Evolutionary conservation across 2,329 filamentous ascomycete genomes (phyloP).

Genomic region (Aureobasidium namibiae): DNA sequence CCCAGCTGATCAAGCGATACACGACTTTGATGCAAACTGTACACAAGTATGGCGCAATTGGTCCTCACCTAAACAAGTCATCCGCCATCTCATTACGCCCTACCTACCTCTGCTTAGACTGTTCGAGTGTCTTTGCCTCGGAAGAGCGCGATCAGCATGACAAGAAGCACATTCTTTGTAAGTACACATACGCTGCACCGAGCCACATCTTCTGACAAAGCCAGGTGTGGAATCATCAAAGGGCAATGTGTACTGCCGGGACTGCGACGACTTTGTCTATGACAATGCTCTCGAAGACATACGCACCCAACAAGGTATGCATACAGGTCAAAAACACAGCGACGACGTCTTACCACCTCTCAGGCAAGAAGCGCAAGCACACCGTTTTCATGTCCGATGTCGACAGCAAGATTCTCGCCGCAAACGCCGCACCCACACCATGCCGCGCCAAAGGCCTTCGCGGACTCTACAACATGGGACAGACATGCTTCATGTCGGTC

Average conservation of each 20-base stretch:
- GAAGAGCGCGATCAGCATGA: slow-evolving; percentile 61
- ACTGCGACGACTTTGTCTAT: slow-evolving; percentile 76
- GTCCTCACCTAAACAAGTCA: slow-evolving; percentile 59
- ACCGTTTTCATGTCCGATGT: slow-evolving; percentile 52
- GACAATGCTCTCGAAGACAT: slow-evolving; percentile 73
- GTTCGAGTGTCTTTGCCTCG: slow-evolving; percentile 58
- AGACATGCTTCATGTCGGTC: slow-evolving; percentile 96
- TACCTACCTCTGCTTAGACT: slow-evolving; percentile 62
- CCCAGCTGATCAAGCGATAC: slow-evolving; percentile 63
- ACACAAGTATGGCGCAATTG: slow-evolving; percentile 57
- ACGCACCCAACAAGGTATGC: slow-evolving; percentile 59
- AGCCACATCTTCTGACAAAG: neutral
- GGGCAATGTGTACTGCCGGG: slow-evolving; percentile 69
- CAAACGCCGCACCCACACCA: slow-evolving; percentile 69
- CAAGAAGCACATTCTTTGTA: slow-evolving; percentile 68
- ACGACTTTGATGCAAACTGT: slow-evolving; percentile 63
- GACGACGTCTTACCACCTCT: neutral
- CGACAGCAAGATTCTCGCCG: slow-evolving; percentile 61
- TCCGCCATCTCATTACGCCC: slow-evolving; percentile 20
- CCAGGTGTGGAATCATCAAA: slow-evolving; percentile 69
- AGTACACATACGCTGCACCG: slow-evolving; percentile 15
- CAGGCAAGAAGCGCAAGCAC: slow-evolving; percentile 58
- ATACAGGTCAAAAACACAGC: slow-evolving; percentile 21
- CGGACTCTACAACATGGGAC: slow-evolving; percentile 95
- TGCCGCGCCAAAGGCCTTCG: slow-evolving; percentile 82